Conservation (phyloP, 139 green algal species). For the Ostreobium quekettii region DNA sequence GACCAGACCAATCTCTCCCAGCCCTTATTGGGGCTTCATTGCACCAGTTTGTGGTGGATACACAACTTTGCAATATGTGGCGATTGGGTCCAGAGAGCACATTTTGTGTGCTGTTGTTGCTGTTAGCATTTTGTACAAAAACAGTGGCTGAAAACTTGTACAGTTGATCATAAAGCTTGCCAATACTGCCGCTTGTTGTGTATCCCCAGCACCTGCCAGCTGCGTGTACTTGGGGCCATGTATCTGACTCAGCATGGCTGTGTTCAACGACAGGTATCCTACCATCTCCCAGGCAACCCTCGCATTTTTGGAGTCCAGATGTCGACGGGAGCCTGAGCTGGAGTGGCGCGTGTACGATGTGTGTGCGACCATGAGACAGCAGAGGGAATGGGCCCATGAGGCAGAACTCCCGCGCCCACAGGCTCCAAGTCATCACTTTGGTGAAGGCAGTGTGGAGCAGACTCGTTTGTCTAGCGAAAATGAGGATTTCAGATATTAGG, state of each 20-base stretch:
- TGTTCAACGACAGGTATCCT: background rate
- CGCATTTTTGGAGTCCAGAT: slow-evolving; percentile 15
- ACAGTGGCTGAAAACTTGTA: too few relatives aligned
- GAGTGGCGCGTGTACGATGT: background rate
- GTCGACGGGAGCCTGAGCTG: background rate
- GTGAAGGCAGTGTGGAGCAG: too few relatives aligned
- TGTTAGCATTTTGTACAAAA: too few relatives aligned
- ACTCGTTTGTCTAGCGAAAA: too few relatives aligned
- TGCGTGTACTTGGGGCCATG: background rate
- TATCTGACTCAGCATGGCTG: background rate
- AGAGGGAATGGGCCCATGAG: background rate
- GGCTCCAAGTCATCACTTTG: background rate
- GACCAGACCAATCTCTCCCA: background rate
- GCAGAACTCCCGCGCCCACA: background rate
- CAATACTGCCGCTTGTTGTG: background rate
- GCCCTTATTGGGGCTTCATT: background rate
- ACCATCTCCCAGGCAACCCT: slow-evolving; percentile 13
- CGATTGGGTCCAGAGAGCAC: background rate
- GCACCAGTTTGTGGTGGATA: background rate
- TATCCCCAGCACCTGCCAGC: background rate
- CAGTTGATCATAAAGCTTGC: background rate
- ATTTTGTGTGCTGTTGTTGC: too few relatives aligned
- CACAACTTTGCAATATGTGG: background rate
- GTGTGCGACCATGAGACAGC: background rate
- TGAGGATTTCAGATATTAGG: too few relatives aligned